Evolutionary conservation across 257 asterid genomes (phyloP).

Genomic region (Gynochthodes officinalis): DNA sequence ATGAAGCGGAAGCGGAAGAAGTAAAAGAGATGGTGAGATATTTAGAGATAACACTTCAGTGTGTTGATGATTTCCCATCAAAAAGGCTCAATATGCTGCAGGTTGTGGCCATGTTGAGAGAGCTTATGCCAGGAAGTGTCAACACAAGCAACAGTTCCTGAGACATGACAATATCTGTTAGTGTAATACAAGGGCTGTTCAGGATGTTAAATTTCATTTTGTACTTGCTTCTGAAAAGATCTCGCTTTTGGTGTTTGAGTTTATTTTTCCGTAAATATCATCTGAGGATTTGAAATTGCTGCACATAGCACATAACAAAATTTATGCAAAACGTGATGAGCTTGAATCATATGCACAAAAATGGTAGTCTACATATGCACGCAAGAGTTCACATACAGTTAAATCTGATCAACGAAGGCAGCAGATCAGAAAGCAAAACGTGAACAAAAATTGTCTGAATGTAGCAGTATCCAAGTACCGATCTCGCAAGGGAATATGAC

Average conservation of each 20-base stretch:
- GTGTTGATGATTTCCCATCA: constrained; percentile 93
- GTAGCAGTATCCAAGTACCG: too few relatives aligned
- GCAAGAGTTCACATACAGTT: background rate
- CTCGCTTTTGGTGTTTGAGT: background rate
- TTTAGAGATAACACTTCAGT: constrained; percentile 69
- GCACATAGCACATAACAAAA: background rate
- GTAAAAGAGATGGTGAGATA: constrained; percentile 91
- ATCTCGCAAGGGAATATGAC: too few relatives aligned
- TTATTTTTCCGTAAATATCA: background rate
- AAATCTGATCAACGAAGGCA: too few relatives aligned
- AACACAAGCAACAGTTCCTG: constrained; percentile 51
- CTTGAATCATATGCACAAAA: background rate
- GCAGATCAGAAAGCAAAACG: too few relatives aligned
- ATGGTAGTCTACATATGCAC: background rate
- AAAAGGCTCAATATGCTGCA: constrained; percentile 90
- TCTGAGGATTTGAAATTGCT: background rate
- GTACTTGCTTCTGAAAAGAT: background rate
- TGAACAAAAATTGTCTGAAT: too few relatives aligned
- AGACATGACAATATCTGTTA: constrained; percentile 11
- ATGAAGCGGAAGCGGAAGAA: constrained; percentile 65
- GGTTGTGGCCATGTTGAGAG: constrained; percentile 90
- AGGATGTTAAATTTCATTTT: background rate
- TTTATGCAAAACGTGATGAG: background rate
- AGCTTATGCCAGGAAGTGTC: constrained; percentile 47
- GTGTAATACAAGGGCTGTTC: constrained; percentile 2